phyloP scores from a whole-genome alignment of 2,329 filamentous ascomycete species.

The Fusarium nelsonii region DNA sequence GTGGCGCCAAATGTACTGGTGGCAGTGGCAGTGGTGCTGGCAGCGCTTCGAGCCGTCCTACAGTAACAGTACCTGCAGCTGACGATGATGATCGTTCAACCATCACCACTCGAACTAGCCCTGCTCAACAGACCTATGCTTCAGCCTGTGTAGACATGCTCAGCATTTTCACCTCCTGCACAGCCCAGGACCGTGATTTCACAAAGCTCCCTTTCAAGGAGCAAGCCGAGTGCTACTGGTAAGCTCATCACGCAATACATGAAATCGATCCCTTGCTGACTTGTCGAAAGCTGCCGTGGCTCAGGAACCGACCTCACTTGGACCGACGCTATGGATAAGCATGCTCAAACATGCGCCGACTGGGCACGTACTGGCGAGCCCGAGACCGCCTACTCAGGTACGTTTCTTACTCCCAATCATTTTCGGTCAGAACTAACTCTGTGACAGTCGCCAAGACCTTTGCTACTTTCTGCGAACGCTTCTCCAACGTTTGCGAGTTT shows the following conservation, averaged over 20 bases:
- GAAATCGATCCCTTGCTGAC: slow-evolving; percentile 23
- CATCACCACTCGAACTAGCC: slow-evolving; percentile 25
- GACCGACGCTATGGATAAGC: slow-evolving; percentile 50
- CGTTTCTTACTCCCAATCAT: slow-evolving; percentile 7
- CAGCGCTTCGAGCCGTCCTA: slow-evolving; percentile 8
- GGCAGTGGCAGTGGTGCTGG: slow-evolving; percentile 1
- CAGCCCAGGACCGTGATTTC: slow-evolving; percentile 43
- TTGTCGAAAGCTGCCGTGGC: slow-evolving; percentile 42
- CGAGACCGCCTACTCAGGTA: slow-evolving; percentile 46
- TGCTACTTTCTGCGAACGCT: slow-evolving; percentile 50
- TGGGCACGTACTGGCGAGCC: slow-evolving; percentile 50
- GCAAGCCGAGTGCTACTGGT: slow-evolving; percentile 54
- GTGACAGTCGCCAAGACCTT: slow-evolving; percentile 48
- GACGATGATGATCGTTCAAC: slow-evolving; percentile 12
- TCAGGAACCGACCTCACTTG: slow-evolving; percentile 38
- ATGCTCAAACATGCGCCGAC: slow-evolving; percentile 49
- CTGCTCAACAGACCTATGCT: slow-evolving; percentile 39
- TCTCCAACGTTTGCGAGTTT: slow-evolving; percentile 47
- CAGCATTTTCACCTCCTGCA: slow-evolving; percentile 47
- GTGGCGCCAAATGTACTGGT: slow-evolving; percentile 21
- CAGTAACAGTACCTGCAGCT: slow-evolving; percentile 11
- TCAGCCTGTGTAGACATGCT: slow-evolving; percentile 48
- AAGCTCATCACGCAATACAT: slow-evolving; percentile 8
- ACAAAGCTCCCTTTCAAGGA: slow-evolving; percentile 42
- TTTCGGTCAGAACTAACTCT: slow-evolving; percentile 25